Conservation (phyloP, 345 rosid species). For the Boechera divaricarpa region DNA sequence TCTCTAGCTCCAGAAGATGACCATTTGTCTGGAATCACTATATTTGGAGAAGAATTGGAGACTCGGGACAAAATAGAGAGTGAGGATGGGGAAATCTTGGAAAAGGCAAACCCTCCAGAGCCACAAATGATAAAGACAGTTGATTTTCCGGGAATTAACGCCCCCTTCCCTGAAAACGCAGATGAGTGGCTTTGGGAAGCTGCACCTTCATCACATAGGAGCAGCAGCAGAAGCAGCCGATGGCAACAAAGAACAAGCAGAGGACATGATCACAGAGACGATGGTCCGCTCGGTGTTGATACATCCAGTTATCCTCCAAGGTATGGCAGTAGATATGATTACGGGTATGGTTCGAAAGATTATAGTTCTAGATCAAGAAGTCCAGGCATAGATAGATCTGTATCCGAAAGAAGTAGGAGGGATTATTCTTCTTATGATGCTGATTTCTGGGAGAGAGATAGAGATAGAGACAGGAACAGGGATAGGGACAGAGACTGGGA, state of each 20-base stretch:
- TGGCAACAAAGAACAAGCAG: conserved; percentile 51
- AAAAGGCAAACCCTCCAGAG: conserved; percentile 46
- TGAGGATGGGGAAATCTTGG: conserved; percentile 80
- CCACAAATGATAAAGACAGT: conserved; percentile 59
- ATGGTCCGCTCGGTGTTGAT: conserved; percentile 68
- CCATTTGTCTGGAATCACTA: conserved; percentile 80
- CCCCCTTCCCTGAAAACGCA: conserved; percentile 78
- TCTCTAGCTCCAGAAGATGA: conserved; percentile 67
- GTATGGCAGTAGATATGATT: conserved; percentile 52
- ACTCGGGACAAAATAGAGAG: conserved; percentile 45
- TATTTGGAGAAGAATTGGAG: conserved; percentile 62
- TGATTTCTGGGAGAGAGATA: conserved; percentile 39
- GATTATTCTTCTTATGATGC: conserved; percentile 48
- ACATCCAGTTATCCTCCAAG: conserved; percentile 73
- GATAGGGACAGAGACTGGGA: conserved; percentile 6
- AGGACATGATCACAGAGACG: conserved; percentile 61
- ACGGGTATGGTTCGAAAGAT: conserved; percentile 48
- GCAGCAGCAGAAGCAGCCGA: conserved; percentile 47
- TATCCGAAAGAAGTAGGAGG: conserved; percentile 57
- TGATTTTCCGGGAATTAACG: conserved; percentile 87
- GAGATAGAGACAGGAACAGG: conserved; percentile 14
- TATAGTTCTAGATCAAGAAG: conserved; percentile 45
- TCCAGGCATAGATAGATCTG: conserved; percentile 49
- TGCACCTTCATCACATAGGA: conserved; percentile 51
- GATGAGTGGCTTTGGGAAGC: conserved; percentile 75